Percentiles rank a stretch among this genome's conserved stretches.
Evolutionary conservation across 805 yeast species (phyloP).

Genomic region (Saccharomyces mikatae): DNA sequence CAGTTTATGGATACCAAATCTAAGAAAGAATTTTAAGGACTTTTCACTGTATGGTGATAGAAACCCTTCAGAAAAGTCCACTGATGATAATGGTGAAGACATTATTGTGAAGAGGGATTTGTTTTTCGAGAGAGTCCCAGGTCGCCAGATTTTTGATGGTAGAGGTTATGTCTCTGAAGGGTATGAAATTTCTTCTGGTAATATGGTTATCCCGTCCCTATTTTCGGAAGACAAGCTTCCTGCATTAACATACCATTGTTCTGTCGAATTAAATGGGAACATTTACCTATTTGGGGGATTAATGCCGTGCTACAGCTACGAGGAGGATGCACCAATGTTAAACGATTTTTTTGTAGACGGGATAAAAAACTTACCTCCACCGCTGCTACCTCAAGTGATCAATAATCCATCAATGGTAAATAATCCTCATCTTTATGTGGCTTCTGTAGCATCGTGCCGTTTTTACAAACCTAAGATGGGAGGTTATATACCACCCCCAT

Average conservation of each 20-base stretch:
- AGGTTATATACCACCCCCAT: slow-evolving; percentile 45
- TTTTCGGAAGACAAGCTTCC: slow-evolving; percentile 36
- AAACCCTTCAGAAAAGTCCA: neutral
- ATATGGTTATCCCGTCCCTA: slow-evolving; percentile 20
- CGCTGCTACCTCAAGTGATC: slow-evolving; percentile 35
- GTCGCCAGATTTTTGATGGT: slow-evolving; percentile 6
- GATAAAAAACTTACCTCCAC: slow-evolving; percentile 37
- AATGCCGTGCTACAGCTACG: slow-evolving; percentile 19
- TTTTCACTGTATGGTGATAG: slow-evolving; percentile 1
- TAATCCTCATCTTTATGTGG: slow-evolving; percentile 31
- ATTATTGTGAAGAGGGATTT: slow-evolving; percentile 3
- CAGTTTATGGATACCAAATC: slow-evolving; percentile 24
- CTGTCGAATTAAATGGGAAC: slow-evolving; percentile 31
- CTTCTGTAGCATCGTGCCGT: slow-evolving; percentile 35
- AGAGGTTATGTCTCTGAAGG: slow-evolving; percentile 9
- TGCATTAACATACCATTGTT: slow-evolving; percentile 36
- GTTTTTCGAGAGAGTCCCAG: slow-evolving; percentile 2
- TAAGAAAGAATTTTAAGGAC: slow-evolving; percentile 8
- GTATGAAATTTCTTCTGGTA: slow-evolving; percentile 19
- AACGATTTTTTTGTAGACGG: slow-evolving; percentile 33
- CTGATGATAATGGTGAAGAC: neutral
- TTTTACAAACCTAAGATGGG: slow-evolving; percentile 25
- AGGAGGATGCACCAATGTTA: slow-evolving; percentile 28
- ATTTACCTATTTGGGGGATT: slow-evolving; percentile 43
- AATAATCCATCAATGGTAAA: slow-evolving; percentile 36